A percentile compares a stretch with the other conserved stretches of the same genome.
phyloP scores from a whole-genome alignment of 441 rosid species.

The Codiaeum variegatum region DNA sequence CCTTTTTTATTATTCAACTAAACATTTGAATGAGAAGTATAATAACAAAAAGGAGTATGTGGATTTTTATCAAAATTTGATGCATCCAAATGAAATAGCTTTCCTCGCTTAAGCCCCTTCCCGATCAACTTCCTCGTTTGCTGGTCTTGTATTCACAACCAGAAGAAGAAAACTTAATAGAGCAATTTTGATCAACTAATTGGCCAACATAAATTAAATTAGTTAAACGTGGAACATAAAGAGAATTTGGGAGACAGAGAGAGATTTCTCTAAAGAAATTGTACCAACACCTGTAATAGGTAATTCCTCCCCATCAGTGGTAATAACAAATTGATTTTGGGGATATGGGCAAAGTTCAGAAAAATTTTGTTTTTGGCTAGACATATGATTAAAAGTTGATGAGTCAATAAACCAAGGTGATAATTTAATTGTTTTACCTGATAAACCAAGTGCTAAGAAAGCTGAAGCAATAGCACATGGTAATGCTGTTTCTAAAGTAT shows the following conservation, averaged over 20 bases:
- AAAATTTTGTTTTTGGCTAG: no score
- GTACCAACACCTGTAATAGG: no score
- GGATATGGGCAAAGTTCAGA: no score
- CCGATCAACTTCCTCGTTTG: background rate
- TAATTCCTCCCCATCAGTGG: no score
- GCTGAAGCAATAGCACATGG: background rate
- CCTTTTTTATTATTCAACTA: background rate
- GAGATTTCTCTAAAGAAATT: no score
- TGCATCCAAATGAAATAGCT: background rate
- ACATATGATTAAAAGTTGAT: no score
- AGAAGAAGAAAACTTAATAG: background rate
- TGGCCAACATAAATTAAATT: background rate
- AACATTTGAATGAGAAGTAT: background rate
- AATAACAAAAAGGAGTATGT: background rate
- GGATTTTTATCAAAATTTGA: background rate
- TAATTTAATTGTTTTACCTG: background rate
- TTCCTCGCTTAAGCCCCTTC: background rate
- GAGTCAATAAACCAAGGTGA: background rate
- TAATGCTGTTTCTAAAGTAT: background rate
- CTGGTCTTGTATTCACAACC: background rate
- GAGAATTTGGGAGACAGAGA: background rate
- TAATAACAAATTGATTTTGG: no score
- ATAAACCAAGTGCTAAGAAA: background rate
- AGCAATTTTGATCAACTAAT: background rate
- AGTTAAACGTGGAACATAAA: background rate